Conservation (phyloP, 202 grass and related monocot genomes). For the Tripidium arundinaceum region DNA sequence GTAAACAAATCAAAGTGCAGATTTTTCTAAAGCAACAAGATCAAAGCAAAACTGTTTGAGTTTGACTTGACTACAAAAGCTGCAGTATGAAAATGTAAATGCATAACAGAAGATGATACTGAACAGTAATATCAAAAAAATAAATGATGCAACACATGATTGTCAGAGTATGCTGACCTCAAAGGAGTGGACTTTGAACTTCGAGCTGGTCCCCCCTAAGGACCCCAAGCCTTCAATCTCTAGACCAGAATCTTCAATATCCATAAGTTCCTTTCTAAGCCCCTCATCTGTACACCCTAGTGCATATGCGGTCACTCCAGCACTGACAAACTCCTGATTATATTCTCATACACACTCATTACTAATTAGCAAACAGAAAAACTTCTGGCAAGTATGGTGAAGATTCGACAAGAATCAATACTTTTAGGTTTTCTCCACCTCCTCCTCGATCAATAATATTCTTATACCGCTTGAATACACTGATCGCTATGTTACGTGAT, state of each 20-base stretch:
- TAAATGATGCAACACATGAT: background rate
- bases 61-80: background rate
- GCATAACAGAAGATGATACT: background rate
- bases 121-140: background rate
- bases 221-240: constrained; percentile 69
- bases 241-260: constrained; percentile 63
- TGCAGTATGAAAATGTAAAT: constrained; percentile 5
- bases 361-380: background rate
- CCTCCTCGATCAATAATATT: constrained; percentile 81
- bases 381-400: background rate
- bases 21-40: too few species aligned
- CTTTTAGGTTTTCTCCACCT: constrained; percentile 73
- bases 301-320: constrained; percentile 87
- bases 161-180: constrained; percentile 48
- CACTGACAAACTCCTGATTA: constrained; percentile 75
- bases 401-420: constrained; percentile 37
- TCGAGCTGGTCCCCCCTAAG: constrained; percentile 57
- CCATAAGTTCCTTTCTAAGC: constrained; percentile 79
- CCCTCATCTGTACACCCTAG: constrained; percentile 92
- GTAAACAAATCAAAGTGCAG: background rate
- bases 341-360: constrained; percentile 20
- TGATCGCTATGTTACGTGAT: constrained; percentile 77
- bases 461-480: constrained; percentile 84
- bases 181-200: constrained; percentile 60
- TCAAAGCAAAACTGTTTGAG: background rate